Evolutionary conservation across 2,329 filamentous ascomycete species (phyloP).

Genomic region (Spiromastix sp.): DNA sequence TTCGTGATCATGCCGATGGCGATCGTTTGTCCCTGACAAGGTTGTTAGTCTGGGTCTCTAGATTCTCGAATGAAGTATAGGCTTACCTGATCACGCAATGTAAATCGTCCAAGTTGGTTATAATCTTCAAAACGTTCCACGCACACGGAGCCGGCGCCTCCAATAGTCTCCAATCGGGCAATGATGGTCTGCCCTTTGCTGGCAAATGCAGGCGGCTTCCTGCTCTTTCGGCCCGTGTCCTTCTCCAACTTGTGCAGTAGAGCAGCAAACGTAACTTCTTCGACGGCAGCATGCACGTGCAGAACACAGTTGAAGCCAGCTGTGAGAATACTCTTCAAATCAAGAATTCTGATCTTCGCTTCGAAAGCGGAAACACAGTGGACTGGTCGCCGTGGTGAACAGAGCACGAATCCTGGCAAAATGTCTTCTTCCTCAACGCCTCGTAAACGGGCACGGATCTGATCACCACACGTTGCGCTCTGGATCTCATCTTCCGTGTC

Average conservation of each 20-base stretch:
- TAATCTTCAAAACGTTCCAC: slow-evolving; percentile 95
- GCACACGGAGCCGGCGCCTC: slow-evolving; percentile 77
- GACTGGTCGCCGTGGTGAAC: slow-evolving; percentile 85
- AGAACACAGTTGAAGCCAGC: slow-evolving; percentile 97
- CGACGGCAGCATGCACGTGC: slow-evolving; percentile 93
- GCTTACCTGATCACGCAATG: slow-evolving; percentile 72
- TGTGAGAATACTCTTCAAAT: slow-evolving; percentile 86
- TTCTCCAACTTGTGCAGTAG: slow-evolving; percentile 93
- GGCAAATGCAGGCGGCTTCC: slow-evolving; percentile 83
- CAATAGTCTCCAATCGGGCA: slow-evolving; percentile 77
- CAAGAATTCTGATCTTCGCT: slow-evolving; percentile 90
- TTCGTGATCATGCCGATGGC: slow-evolving; percentile 99
- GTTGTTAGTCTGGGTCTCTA: slow-evolving; percentile 9
- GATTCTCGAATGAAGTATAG: slow-evolving; percentile 12
- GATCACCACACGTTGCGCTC: slow-evolving; percentile 80
- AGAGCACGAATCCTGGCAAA: slow-evolving; percentile 87
- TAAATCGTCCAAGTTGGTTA: slow-evolving; percentile 85
- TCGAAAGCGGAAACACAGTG: slow-evolving; percentile 86
- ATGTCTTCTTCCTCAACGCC: slow-evolving; percentile 98
- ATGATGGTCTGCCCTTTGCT: slow-evolving; percentile 75
- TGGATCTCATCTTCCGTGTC: slow-evolving; percentile 90
- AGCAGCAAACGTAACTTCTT: slow-evolving; percentile 86
- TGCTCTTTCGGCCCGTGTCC: slow-evolving; percentile 86
- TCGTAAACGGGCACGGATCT: slow-evolving; percentile 82
- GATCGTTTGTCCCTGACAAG: slow-evolving; percentile 82